Percentiles rank a stretch among this genome's conserved stretches.
Conservation (phyloP, 768 basidiomycete species). For the Hebeloma cylindrosporum region DNA sequence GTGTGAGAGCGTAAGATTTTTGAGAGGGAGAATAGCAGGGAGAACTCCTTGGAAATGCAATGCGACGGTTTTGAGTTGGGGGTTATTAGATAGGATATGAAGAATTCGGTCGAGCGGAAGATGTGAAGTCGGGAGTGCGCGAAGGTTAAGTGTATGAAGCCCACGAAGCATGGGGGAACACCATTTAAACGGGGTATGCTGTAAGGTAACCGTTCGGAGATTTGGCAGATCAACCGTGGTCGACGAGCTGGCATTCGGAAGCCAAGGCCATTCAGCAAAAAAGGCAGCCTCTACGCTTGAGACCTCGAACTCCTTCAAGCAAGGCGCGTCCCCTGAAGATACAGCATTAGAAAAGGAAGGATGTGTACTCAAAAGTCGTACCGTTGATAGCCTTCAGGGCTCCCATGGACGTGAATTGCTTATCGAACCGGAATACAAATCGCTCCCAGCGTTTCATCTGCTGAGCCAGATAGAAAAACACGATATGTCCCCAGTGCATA, state of each 20-base stretch:
- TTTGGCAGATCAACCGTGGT: constrained; percentile 41
- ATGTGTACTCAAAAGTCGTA: constrained; percentile 32
- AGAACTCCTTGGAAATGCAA: constrained; percentile 64
- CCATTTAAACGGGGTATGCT: constrained; percentile 77
- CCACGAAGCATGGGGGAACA: constrained; percentile 70
- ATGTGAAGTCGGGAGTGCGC: constrained; percentile 61
- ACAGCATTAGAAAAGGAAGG: constrained; percentile 9
- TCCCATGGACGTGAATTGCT: constrained; percentile 69
- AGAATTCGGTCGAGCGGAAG: constrained; percentile 69
- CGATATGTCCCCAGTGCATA: constrained; percentile 79
- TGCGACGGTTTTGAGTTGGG: constrained; percentile 52
- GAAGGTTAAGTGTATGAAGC: constrained; percentile 59
- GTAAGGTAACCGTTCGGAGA: constrained; percentile 59
- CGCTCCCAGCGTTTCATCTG: constrained; percentile 83
- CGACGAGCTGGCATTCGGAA: constrained; percentile 48
- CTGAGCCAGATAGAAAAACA: constrained; percentile 74
- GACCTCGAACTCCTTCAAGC: constrained; percentile 75
- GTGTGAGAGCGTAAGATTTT: constrained; percentile 49
- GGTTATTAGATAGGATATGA: constrained; percentile 61
- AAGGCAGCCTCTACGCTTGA: constrained; percentile 66
- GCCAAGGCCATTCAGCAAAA: constrained; percentile 73
- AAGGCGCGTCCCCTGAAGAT: constrained; percentile 63
- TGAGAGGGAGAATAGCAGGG: constrained; percentile 62
- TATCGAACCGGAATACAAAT: constrained; percentile 79
- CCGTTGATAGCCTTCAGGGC: constrained; percentile 75